phyloP scores from a whole-genome alignment of 2,329 filamentous ascomycete species.

The Rhynchosporium secalis region DNA sequence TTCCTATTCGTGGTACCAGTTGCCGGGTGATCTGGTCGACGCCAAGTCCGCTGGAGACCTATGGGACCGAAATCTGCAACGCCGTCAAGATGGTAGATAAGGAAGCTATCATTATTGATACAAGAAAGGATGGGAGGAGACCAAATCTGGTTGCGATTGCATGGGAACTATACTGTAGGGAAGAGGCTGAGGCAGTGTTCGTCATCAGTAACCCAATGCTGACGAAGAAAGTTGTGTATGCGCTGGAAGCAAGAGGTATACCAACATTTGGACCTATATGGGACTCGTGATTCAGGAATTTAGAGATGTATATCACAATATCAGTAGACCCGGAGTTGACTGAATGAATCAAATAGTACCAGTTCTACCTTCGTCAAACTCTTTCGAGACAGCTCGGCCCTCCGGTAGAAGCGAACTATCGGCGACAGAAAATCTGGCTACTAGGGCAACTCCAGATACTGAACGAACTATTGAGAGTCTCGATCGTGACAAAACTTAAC shows the following conservation, averaged over 20 bases:
- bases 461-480: no score
- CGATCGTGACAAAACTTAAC: no score
- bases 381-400: no score
- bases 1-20: constrained; percentile 23
- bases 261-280: constrained; percentile 42
- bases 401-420: no score
- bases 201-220: constrained; percentile 42
- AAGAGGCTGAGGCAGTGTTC: constrained; percentile 41
- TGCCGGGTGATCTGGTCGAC: constrained; percentile 42
- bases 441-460: no score
- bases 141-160: constrained; percentile 40
- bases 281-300: constrained; percentile 33
- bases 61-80: constrained; percentile 39
- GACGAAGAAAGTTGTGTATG: constrained; percentile 43
- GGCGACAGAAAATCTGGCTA: no score
- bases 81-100: constrained; percentile 38
- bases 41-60: constrained; percentile 38
- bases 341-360: no score
- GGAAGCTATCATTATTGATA: constrained; percentile 41
- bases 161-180: constrained; percentile 36
- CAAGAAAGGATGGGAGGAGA: constrained; percentile 37
- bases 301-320: background rate
- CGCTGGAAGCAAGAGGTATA: constrained; percentile 41
- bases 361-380: no score
- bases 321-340: no score